These are phyloP conservation scores for Aureobasidium melanogenum DNA, from an alignment of 2,329 filamentous ascomycete species.

Conservation along the genomic window DNA sequence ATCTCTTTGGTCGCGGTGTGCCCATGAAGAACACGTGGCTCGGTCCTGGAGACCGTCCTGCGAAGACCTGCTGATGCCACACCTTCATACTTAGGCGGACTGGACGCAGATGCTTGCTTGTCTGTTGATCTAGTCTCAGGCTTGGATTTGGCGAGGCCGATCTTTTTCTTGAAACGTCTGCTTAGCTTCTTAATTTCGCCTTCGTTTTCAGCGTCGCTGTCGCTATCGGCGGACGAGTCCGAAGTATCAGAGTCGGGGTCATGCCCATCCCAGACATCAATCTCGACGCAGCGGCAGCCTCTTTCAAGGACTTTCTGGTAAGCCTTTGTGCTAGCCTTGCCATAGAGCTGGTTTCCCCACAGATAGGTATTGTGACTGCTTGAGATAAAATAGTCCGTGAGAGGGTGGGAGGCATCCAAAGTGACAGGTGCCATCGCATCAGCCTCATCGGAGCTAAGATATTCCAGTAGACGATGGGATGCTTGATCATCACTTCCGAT, in stretches of 20 bases:
- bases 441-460: conserved; percentile 37
- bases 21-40: conserved; percentile 28
- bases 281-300: conserved; percentile 84
- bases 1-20: conserved; percentile 82
- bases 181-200: conserved; percentile 27
- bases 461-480: conserved; percentile 37
- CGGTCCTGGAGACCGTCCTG: conserved; percentile 12
- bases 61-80: background rate
- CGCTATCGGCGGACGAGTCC: conserved; percentile 5
- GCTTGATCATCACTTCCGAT: background rate
- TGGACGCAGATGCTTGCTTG: conserved; percentile 6
- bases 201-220: conserved; percentile 21
- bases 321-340: conserved; percentile 64
- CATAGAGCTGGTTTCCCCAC: conserved; percentile 74
- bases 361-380: conserved; percentile 94
- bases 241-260: conserved; percentile 20
- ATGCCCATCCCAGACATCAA: conserved; percentile 85
- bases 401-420: conserved; percentile 38
- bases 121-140: conserved; percentile 12
- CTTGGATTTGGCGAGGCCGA: conserved; percentile 17
- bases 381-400: conserved; percentile 88
- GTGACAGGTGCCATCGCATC: conserved; percentile 37
- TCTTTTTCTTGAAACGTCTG: conserved; percentile 21
- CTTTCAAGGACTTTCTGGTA: conserved; percentile 68
- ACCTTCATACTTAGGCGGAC: conserved; percentile 5